Conservation (phyloP, 164 flowering plant genomes). For the Kingdonia uniflora region DNA sequence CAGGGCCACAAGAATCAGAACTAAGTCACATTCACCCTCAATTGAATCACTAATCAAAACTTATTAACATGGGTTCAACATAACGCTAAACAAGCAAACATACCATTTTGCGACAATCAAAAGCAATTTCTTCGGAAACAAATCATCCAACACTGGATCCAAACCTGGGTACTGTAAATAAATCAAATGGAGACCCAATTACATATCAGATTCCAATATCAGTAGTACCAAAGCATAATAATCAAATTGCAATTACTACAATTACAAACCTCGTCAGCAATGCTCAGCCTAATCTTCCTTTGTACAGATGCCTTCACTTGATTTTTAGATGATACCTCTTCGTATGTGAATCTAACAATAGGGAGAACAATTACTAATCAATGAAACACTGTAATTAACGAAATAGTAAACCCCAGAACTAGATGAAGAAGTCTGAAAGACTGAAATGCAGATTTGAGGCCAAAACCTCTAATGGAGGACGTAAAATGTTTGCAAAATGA, state of each 20-base stretch:
- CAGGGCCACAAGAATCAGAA: too few relatives aligned
- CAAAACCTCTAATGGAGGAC: not conserved
- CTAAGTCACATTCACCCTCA: too few relatives aligned
- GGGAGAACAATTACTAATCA: not conserved
- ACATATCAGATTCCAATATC: conserved; percentile 3
- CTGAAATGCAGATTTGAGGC: not conserved
- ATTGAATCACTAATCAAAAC: too few relatives aligned
- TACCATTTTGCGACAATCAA: conserved; percentile 92
- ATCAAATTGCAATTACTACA: not conserved
- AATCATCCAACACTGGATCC: conserved; percentile 85
- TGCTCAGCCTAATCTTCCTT: conserved; percentile 85
- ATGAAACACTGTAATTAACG: too few relatives aligned
- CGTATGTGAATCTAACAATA: conserved; percentile 55
- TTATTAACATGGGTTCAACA: too few relatives aligned
- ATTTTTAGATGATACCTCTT: conserved; percentile 93
- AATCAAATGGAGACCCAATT: conserved; percentile 1
- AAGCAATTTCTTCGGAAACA: conserved; percentile 93
- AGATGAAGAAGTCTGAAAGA: not conserved
- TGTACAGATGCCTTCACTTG: conserved; percentile 99
- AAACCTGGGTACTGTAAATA: conserved; percentile 85
- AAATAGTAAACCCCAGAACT: not conserved
- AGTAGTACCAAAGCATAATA: not conserved
- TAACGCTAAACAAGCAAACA: not conserved
- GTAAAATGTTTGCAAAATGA: conserved; percentile 7
- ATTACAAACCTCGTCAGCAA: conserved; percentile 82